Evolutionary conservation across 441 rosid species (phyloP).

Genomic region (Adansonia madagascariensis): DNA sequence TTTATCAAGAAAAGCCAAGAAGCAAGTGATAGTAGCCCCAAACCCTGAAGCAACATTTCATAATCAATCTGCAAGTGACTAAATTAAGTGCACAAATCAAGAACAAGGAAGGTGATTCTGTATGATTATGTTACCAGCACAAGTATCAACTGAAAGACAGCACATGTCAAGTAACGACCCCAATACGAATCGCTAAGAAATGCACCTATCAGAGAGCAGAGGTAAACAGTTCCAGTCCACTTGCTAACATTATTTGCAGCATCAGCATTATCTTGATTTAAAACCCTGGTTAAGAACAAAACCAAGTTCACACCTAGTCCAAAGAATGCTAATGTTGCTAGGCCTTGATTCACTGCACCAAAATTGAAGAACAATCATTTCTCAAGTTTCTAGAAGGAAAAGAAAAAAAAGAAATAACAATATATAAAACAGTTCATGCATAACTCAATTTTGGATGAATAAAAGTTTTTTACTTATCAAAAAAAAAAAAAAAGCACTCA

Average conservation of each 20-base stretch:
- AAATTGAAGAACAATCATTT: background rate
- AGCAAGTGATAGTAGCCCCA: constrained; percentile 54
- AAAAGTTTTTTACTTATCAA: no score
- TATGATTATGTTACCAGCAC: constrained; percentile 29
- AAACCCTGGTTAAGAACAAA: constrained; percentile 75
- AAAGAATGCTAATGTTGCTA: constrained; percentile 89
- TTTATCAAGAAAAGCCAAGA: constrained; percentile 68
- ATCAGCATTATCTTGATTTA: constrained; percentile 71
- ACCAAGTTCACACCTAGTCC: constrained; percentile 93
- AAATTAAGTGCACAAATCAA: background rate
- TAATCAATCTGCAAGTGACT: background rate
- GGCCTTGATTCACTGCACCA: constrained; percentile 72
- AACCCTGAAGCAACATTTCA: constrained; percentile 44
- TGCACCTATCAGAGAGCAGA: constrained; percentile 81
- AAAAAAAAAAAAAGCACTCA: background rate
- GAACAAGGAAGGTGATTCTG: background rate
- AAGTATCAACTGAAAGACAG: constrained; percentile 56
- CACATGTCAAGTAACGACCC: constrained; percentile 85
- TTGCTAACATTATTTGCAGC: constrained; percentile 91
- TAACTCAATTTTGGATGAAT: background rate
- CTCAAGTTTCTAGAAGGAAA: background rate
- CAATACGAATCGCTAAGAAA: constrained; percentile 92
- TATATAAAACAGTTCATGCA: background rate
- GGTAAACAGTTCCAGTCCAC: constrained; percentile 94
- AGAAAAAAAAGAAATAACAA: background rate